These are phyloP conservation scores for Trichoderma atrobrunneum DNA, from an alignment of 2,329 filamentous ascomycete genomes.

Conservation along the genomic window DNA sequence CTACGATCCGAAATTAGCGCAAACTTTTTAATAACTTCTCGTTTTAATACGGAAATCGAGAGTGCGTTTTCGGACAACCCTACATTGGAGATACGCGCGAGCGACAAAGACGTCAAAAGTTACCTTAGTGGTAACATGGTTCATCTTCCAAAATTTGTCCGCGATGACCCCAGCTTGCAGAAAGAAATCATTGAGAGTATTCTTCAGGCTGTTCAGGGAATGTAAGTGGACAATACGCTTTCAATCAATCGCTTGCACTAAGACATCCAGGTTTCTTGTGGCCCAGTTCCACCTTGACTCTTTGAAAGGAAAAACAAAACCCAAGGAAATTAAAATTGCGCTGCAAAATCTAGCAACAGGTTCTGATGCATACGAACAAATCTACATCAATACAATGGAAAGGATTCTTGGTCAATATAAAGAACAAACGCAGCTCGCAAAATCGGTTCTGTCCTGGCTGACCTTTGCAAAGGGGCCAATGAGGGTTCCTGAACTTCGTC, in stretches of 20 bases:
- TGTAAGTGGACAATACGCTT: not conserved
- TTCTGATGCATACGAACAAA: not conserved
- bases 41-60: not conserved
- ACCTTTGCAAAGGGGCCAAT: not conserved
- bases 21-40: not conserved
- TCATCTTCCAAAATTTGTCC: not conserved
- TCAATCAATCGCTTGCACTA: not conserved
- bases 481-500: not conserved
- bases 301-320: not conserved
- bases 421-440: not conserved
- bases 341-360: not conserved
- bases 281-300: accelerated
- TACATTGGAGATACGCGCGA: not conserved
- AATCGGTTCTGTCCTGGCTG: not conserved
- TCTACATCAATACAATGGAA: accelerated
- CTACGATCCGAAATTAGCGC: accelerated
- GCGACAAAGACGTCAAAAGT: not conserved
- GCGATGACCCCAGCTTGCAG: not conserved
- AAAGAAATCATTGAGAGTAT: not conserved
- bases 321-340: too few relatives aligned
- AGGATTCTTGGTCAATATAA: accelerated
- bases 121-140: not conserved
- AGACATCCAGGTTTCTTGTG: not conserved
- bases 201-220: not conserved
- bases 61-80: not conserved